Base-by-base conservation (phyloP, 1,284 basidiomycete genomes). In the Omphalotus olearius region DNA sequence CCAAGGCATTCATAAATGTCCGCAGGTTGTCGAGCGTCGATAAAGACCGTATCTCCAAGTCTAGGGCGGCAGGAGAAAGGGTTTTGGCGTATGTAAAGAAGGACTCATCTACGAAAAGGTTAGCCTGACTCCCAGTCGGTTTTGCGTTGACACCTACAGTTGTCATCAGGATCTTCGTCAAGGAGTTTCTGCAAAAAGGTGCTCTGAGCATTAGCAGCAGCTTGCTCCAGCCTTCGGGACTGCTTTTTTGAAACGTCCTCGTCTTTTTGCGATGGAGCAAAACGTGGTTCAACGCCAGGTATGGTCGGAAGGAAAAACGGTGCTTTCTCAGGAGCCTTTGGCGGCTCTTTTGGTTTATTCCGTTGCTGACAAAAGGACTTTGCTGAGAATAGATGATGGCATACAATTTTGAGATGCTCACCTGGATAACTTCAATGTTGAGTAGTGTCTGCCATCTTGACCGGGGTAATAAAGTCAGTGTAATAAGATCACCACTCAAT, bases 271-370 rank as follows among this genome's bases (percentile, higher is more conserved):
- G 76, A 73, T 2, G 85, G 63, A 20, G 82, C 86, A 64, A 95
- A 95, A 14, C 89, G 78, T 13, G 83, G 78, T 57, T 94, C 88
- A 17, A 93, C 79, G 13, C 92, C 93, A 13, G 91, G 80, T 2
- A 98, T 70, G 1, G 92, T 93, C 6, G 94, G 94, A 14, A 99
- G 72, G 78, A 99, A 99, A 78, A 99, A 99, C 0, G 97, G 97
- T 1, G 94, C 96, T 56, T 91, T 82, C 69, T 98, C 94, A 2
- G 93, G 93, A 36, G 88, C 91, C 70, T 98, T 98, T 3, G 93
- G 93, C 0, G 93, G 80, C 59, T 98, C 94, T 68, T 90, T 95
- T 6, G 97, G 95, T 75, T 96, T 97, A 68, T 99, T 98, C 44
- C 95, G 86, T 78, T 89, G 87, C 86, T 93, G 59, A 5, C 38